Conservation (phyloP, 225 moss, liverwort and hornwort genomes). For the Climacium dendroides region DNA sequence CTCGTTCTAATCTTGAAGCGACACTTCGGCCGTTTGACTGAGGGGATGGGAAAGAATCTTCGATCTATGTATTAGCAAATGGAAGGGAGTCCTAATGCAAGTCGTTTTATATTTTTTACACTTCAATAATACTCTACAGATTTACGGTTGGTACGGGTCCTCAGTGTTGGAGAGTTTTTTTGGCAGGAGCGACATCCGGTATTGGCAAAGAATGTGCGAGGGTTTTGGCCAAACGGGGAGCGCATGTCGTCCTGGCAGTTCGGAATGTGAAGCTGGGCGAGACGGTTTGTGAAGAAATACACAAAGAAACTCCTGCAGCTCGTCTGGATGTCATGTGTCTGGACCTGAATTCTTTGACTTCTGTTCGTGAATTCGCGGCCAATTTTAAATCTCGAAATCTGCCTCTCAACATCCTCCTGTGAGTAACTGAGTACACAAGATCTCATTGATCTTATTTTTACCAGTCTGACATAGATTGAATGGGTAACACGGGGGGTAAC, state of each 20-base stretch:
- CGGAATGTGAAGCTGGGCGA: constrained; percentile 30
- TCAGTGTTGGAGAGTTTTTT: not conserved
- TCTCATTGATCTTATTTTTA: not conserved
- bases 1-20: not conserved
- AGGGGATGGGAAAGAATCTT: not conserved
- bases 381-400: constrained; percentile 17
- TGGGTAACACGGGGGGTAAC: not conserved
- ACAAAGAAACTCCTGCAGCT: constrained; percentile 12
- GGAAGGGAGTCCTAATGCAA: not conserved
- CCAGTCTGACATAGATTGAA: not conserved
- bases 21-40: not conserved
- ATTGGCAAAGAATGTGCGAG: constrained; percentile 34
- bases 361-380: constrained; percentile 26
- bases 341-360: constrained; percentile 28
- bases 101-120: not conserved
- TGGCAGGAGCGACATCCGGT: constrained; percentile 34
- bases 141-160: not conserved
- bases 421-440: no score
- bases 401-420: constrained; percentile 41
- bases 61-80: not conserved
- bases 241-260: constrained; percentile 33
- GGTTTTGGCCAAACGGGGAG: constrained; percentile 35
- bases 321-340: constrained; percentile 28
- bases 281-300: constrained; percentile 16
- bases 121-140: not conserved